These are phyloP conservation scores for Anaeromyces robustus DNA, from an alignment of 192 early-diverging fungal species.

Conservation along the genomic window DNA sequence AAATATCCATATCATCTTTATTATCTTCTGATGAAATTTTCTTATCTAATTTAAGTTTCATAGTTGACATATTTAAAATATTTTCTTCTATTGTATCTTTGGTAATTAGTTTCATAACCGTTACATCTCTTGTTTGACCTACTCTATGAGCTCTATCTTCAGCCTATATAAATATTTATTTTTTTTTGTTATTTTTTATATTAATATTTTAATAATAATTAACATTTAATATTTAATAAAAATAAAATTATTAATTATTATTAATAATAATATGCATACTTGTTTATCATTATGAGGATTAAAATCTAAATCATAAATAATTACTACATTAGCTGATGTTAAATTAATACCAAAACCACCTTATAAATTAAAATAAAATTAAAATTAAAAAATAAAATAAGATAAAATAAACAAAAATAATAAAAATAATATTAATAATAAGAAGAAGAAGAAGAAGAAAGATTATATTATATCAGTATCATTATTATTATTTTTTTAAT, in stretches of 20 bases:
- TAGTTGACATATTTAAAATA: conserved; percentile 36
- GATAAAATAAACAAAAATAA: neutral
- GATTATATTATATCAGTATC: no score
- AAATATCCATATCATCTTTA: neutral
- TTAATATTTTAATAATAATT: no score
- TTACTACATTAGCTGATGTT: conserved; percentile 58
- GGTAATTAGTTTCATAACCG: conserved; percentile 51
- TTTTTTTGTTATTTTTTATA: no score
- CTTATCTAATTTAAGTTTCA: conserved; percentile 46
- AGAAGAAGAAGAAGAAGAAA: neutral
- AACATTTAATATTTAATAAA: no score
- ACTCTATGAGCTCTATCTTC: conserved; percentile 22
- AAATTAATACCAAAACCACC: conserved; percentile 64
- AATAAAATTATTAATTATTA: neutral
- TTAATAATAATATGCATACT: neutral
- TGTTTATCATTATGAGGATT: conserved; percentile 77
- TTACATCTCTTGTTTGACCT: conserved; percentile 69
- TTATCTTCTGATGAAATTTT: neutral
- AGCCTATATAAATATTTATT: neutral
- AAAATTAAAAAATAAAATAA: neutral
- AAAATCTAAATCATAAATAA: conserved; percentile 64
- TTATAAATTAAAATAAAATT: neutral
- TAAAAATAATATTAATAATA: neutral
- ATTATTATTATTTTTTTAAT: no score
- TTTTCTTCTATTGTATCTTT: conserved; percentile 55